Evolutionary conservation across 2,329 filamentous ascomycete genomes (phyloP).

Genomic region (Elsinoe arachidis): DNA sequence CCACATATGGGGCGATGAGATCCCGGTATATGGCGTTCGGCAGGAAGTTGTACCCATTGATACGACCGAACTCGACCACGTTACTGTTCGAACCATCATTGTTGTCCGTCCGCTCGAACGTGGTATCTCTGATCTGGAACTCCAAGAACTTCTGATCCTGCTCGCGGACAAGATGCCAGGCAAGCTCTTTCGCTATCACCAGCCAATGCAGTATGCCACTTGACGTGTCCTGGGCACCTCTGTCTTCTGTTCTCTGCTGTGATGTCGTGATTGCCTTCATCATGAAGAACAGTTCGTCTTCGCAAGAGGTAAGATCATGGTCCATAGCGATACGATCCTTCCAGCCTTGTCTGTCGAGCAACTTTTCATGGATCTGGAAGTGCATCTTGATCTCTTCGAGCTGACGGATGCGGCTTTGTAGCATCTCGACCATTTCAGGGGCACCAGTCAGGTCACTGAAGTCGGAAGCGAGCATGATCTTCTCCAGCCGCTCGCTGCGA

Average conservation of each 20-base stretch:
- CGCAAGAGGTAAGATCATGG: conserved; percentile 76
- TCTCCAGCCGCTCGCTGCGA: conserved; percentile 87
- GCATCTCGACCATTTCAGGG: conserved; percentile 80
- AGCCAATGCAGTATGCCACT: conserved; percentile 83
- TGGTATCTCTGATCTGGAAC: conserved; percentile 80
- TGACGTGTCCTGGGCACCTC: conserved; percentile 52
- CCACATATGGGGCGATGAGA: conserved; percentile 85
- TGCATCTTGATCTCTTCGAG: conserved; percentile 93
- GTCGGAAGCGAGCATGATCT: conserved; percentile 97
- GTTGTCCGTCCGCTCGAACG: conserved; percentile 93
- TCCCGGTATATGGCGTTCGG: conserved; percentile 88
- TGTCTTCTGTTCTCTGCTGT: conserved; percentile 74
- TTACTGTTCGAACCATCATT: conserved; percentile 96
- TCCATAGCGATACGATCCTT: conserved; percentile 83
- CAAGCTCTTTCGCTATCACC: conserved; percentile 87
- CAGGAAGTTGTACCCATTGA: conserved; percentile 82
- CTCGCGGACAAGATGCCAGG: conserved; percentile 91
- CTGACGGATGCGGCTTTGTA: conserved; percentile 88
- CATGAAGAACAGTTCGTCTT: conserved; percentile 98
- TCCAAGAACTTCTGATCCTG: conserved; percentile 82
- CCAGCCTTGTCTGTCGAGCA: conserved; percentile 83
- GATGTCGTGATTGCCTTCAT: conserved; percentile 99
- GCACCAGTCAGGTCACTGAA: conserved; percentile 94
- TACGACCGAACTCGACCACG: conserved; percentile 74
- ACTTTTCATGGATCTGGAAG: conserved; percentile 85